A percentile compares a stretch with the other conserved stretches of the same genome.
These are phyloP conservation scores for Globisporangium emineosum DNA, from an alignment of 352 stramenopile species.

Conservation along the genomic window DNA sequence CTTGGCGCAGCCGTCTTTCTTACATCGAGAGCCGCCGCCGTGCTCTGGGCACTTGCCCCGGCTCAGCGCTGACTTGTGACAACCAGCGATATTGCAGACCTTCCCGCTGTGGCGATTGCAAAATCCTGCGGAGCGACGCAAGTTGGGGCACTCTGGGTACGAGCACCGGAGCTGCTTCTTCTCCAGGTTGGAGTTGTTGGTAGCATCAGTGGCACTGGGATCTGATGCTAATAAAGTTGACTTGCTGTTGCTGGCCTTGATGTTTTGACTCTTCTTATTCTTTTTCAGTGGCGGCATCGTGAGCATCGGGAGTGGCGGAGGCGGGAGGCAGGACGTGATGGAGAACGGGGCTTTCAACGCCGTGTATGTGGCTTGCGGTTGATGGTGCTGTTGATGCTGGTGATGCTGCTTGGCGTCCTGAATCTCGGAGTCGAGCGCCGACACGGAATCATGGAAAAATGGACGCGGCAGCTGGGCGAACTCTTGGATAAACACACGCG, in stretches of 20 bases:
- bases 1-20: constrained; percentile 80
- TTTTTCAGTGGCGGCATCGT: constrained; percentile 78
- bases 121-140: constrained; percentile 72
- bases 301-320: constrained; percentile 60
- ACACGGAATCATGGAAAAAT: constrained; percentile 73
- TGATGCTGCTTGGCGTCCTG: constrained; percentile 22
- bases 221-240: background rate
- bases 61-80: constrained; percentile 74
- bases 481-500: constrained; percentile 74
- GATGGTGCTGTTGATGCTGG: background rate
- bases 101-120: constrained; percentile 84
- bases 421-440: constrained; percentile 21
- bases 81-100: constrained; percentile 62
- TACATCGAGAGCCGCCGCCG: constrained; percentile 81
- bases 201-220: background rate
- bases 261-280: constrained; percentile 31
- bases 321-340: constrained; percentile 48
- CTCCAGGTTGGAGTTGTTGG: constrained; percentile 22
- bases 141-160: constrained; percentile 71
- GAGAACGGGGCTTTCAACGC: constrained; percentile 30
- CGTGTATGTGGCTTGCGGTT: constrained; percentile 7
- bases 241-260: constrained; percentile 16
- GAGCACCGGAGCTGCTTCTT: constrained; percentile 74
- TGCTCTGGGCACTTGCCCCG: constrained; percentile 84
- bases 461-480: constrained; percentile 56